Evolutionary conservation across 345 rosid species (phyloP), one percentile per base, ranked within the genome.

Genomic region (Bruguiera sexangula): DNA sequence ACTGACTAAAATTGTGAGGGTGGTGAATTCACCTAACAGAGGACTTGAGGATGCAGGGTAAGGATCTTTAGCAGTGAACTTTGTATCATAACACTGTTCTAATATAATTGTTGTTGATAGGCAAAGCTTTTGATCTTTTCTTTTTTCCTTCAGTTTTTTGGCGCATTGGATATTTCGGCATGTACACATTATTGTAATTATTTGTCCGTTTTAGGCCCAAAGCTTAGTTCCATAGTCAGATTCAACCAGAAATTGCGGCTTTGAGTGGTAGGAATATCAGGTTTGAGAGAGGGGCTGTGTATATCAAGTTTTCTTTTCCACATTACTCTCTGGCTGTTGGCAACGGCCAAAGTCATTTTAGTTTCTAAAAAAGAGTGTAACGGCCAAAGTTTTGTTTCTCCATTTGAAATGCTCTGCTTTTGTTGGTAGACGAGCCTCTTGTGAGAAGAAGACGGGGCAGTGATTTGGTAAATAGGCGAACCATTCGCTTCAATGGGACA

Each of bases 1-100:
- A 82, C 76, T 76, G 80, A 70, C 78, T 62, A 68, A 60, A 77
- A 72, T 67, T 73, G 73, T 63, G 78, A 68, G 50, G 77, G 75
- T 63, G 79, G 79, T 76, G 79, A 78, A 72, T 78, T 77, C 81
- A 71, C 79, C 79, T n/a, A 50, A 61, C 72, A 72, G 48, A 62
- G 62, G 64, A 67, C 60, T 59, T 69, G 71, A 62, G 67, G 52
- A 72, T 77, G 63, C 66, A 67, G 78, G 84, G 76, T 80, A 76
- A 73, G 60, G 68, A 72, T 36, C 32, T 60, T 69, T 31, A 51
- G 55, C 69, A 74, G 60, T 62, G 80, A 70, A 80, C 69, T 69
- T 72, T 84, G 88, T 84, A 80, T 80, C 73, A 80, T 82, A 75
- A 75, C 61, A 66, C 36, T 74, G 83, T 70, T 69, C 78, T 64